phyloP scores from a whole-genome alignment of 495 filamentous ascomycete species.

The Podospora conica region DNA sequence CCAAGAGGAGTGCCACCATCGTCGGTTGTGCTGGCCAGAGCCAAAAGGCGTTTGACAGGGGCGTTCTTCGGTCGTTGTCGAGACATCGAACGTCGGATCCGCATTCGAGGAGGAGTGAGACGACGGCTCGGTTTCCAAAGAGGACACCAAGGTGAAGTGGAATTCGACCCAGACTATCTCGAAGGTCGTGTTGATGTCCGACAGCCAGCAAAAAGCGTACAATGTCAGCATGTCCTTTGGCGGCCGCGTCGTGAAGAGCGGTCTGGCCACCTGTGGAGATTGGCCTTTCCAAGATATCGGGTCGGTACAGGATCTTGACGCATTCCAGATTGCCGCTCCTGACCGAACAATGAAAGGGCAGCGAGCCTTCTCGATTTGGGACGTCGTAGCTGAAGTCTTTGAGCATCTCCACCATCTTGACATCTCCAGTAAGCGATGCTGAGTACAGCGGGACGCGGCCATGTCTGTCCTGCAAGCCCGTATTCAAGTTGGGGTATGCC shows the following conservation, averaged over 20 bases:
- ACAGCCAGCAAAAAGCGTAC: background rate
- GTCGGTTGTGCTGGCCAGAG: background rate
- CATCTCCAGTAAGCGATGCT: background rate
- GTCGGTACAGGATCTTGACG: background rate
- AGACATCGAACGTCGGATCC: background rate
- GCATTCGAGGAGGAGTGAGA: background rate
- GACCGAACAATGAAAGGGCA: background rate
- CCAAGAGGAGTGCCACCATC: background rate
- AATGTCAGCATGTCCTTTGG: background rate
- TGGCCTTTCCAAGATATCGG: background rate
- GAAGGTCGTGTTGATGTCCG: background rate
- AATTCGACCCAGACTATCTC: background rate
- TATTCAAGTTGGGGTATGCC: background rate
- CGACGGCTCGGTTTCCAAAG: background rate
- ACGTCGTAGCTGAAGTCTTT: background rate
- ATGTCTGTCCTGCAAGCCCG: background rate
- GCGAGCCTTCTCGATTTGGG: background rate
- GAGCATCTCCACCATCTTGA: background rate
- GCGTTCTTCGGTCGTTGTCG: background rate
- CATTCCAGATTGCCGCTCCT: background rate
- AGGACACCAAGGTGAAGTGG: background rate
- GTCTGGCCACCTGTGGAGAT: background rate
- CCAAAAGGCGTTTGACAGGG: background rate
- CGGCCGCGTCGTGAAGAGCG: background rate
- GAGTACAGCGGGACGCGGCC: background rate